phyloP scores from a whole-genome alignment of 169 alveolate species.

The Toxoplasma gondii region DNA sequence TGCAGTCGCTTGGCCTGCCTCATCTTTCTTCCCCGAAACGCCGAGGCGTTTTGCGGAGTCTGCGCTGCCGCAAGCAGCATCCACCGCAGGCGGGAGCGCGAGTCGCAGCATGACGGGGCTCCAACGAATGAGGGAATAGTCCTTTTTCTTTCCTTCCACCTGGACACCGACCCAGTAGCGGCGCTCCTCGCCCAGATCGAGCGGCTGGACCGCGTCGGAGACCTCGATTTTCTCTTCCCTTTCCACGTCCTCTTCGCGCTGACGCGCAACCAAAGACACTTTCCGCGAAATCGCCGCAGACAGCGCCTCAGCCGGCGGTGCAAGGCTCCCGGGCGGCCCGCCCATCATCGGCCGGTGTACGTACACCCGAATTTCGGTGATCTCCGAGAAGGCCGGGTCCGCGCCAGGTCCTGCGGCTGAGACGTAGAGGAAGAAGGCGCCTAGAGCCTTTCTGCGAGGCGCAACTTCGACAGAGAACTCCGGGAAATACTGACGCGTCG shows the following conservation, averaged over 20 bases:
- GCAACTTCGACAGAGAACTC: slow-evolving; percentile 35
- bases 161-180: slow-evolving; percentile 58
- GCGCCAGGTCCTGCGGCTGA: slow-evolving; percentile 42
- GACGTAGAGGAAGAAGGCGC: slow-evolving; percentile 47
- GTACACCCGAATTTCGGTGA: slow-evolving; percentile 53
- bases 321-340: slow-evolving; percentile 53
- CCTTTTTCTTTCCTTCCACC: slow-evolving; percentile 11
- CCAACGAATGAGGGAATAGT: slow-evolving; percentile 45
- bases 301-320: slow-evolving; percentile 37
- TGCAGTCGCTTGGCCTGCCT: neutral
- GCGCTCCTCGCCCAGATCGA: slow-evolving; percentile 35
- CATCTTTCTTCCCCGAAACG: neutral
- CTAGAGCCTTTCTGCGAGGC: slow-evolving; percentile 35
- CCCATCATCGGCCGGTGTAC: slow-evolving; percentile 59
- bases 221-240: slow-evolving; percentile 38
- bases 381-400: slow-evolving; percentile 40
- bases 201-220: slow-evolving; percentile 50
- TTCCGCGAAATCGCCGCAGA: slow-evolving; percentile 33
- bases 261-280: neutral
- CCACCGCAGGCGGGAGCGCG: neutral
- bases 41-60: neutral
- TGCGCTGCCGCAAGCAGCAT: neutral
- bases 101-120: slow-evolving; percentile 27
- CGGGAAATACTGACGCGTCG: slow-evolving; percentile 32
- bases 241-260: neutral